Conservation (phyloP, 2,329 filamentous ascomycete species). For the Epichloe coenophiala region DNA sequence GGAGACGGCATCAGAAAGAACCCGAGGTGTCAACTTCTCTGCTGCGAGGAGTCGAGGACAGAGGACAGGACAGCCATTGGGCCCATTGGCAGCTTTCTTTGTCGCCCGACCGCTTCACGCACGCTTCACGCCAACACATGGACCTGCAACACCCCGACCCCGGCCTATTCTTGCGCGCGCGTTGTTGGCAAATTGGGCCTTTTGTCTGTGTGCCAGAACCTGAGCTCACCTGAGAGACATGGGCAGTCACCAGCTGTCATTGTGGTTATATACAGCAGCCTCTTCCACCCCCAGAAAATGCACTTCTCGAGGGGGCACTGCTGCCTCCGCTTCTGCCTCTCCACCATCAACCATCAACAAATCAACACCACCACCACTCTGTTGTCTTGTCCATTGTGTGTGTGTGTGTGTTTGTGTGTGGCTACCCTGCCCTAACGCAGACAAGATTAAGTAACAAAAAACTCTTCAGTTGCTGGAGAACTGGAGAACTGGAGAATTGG, state of each 20-base stretch:
- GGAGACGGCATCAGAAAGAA: not conserved
- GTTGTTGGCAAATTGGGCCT: not conserved
- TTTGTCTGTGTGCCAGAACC: not conserved
- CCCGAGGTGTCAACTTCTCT: not conserved
- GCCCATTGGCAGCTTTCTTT: not conserved
- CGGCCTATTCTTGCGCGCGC: not conserved
- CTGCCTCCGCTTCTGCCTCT: not conserved
- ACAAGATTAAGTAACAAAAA: not conserved
- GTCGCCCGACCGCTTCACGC: conserved; percentile 1
- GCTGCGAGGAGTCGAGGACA: not conserved
- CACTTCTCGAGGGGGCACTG: not conserved
- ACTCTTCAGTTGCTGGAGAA: not conserved
- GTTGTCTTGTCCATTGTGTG: not conserved
- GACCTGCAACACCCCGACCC: conserved; percentile 1
- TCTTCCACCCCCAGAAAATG: not conserved
- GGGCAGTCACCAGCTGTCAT: not conserved
- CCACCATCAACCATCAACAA: not conserved
- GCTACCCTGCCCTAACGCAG: not conserved
- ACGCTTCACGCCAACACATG: conserved; percentile 3
- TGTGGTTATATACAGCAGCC: not conserved
- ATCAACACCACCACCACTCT: not conserved
- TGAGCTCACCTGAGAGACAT: too few species aligned
- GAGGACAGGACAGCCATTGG: too few species aligned
- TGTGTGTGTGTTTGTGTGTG: not conserved
- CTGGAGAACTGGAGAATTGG: not conserved